Conservation (phyloP, 768 basidiomycete genomes). For the Lentinula aciculospora region DNA sequence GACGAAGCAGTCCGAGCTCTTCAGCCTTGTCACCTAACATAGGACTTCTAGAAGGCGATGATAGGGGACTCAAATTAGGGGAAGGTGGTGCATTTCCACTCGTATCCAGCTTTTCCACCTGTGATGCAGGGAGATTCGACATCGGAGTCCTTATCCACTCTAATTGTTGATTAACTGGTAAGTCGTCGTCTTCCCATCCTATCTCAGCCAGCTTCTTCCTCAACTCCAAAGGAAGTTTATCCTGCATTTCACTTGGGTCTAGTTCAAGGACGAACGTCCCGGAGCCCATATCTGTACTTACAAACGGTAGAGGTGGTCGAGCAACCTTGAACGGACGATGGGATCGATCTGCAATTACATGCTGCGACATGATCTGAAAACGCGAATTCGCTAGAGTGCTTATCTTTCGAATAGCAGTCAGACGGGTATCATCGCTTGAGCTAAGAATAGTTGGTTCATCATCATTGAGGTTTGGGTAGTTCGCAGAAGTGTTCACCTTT, state of each 20-base stretch:
- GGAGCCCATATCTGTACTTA: conserved; percentile 72
- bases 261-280: conserved; percentile 51
- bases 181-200: conserved; percentile 66
- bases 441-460: conserved; percentile 27
- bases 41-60: conserved; percentile 24
- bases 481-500: conserved; percentile 31
- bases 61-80: conserved; percentile 24
- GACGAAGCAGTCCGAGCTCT: conserved; percentile 35
- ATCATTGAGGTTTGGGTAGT: background rate
- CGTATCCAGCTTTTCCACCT: conserved; percentile 46
- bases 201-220: conserved; percentile 64
- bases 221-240: conserved; percentile 58
- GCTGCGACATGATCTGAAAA: conserved; percentile 62
- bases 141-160: conserved; percentile 62
- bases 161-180: conserved; percentile 45
- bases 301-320: conserved; percentile 67
- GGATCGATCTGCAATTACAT: conserved; percentile 50
- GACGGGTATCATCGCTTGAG: conserved; percentile 39
- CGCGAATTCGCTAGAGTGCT: conserved; percentile 59
- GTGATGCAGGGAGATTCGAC: conserved; percentile 52
- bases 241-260: conserved; percentile 40
- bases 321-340: conserved; percentile 68
- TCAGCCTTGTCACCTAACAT: conserved; percentile 19
- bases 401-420: conserved; percentile 50
- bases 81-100: conserved; percentile 22